These are phyloP conservation scores for Paragyromitra xinjiangensis DNA, from an alignment of 495 filamentous ascomycete species.

Conservation along the genomic window DNA sequence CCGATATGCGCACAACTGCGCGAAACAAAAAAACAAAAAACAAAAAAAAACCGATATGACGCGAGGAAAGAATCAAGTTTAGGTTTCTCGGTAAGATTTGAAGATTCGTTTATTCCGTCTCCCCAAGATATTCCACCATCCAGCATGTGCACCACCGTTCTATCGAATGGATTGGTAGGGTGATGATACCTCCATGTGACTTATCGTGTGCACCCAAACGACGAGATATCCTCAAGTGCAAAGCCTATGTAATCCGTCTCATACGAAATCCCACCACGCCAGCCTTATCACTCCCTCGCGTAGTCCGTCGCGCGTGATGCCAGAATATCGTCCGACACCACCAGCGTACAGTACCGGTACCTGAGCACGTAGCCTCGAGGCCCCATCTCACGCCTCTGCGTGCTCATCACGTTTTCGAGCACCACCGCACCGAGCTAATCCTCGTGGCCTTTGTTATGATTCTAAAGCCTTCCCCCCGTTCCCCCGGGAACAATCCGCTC, in stretches of 20 bases:
- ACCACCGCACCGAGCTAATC: not conserved
- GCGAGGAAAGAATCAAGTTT: slow-evolving; percentile 46
- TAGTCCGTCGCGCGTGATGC: slow-evolving; percentile 40
- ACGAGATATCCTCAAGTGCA: slow-evolving; percentile 20
- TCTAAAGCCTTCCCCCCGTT: slow-evolving; percentile 30
- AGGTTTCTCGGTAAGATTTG: slow-evolving; percentile 40
- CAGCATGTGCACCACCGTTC: not conserved
- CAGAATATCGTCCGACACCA: slow-evolving; percentile 14
- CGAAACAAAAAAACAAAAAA: slow-evolving; percentile 9
- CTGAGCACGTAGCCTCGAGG: slow-evolving; percentile 24
- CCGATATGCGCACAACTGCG: not conserved
- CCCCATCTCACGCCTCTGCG: slow-evolving; percentile 7
- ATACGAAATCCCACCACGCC: not conserved
- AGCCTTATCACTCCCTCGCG: slow-evolving; percentile 39
- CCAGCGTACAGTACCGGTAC: slow-evolving; percentile 14
- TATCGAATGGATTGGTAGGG: not conserved
- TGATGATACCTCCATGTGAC: slow-evolving; percentile 41
- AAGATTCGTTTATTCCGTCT: slow-evolving; percentile 19
- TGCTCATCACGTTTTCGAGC: slow-evolving; percentile 2
- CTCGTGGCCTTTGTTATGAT: slow-evolving; percentile 39
- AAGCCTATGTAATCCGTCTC: slow-evolving; percentile 33
- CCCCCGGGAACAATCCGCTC: slow-evolving; percentile 39
- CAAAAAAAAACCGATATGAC: slow-evolving; percentile 27
- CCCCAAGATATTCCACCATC: slow-evolving; percentile 8
- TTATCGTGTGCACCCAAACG: slow-evolving; percentile 41